Evolutionary conservation across 2,329 filamentous ascomycete genomes (phyloP).

Genomic region (Fusarium algeriense): DNA sequence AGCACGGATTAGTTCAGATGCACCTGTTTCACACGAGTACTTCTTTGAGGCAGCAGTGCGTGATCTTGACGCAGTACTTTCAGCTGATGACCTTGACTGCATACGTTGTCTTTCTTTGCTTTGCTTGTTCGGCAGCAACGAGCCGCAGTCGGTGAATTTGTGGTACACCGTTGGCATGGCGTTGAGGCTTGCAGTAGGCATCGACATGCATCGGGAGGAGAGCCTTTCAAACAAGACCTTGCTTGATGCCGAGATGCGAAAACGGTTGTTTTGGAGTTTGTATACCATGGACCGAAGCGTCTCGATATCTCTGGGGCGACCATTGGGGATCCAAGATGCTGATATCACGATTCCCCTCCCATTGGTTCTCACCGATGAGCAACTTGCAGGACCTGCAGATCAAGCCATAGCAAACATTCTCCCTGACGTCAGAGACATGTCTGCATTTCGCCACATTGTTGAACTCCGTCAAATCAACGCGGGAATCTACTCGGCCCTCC

Average conservation of each 20-base stretch:
- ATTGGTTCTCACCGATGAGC: conserved; percentile 33
- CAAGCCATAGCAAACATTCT: conserved; percentile 29
- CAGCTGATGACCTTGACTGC: conserved; percentile 38
- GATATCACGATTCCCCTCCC: conserved; percentile 40
- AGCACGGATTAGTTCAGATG: conserved; percentile 19
- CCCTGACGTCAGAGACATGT: conserved; percentile 39
- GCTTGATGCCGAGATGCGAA: conserved; percentile 40
- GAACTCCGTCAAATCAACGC: conserved; percentile 38
- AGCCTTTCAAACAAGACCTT: conserved; percentile 23
- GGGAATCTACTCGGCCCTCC: conserved; percentile 38
- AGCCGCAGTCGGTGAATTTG: conserved; percentile 40
- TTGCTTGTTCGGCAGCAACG: conserved; percentile 42
- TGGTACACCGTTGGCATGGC: conserved; percentile 44
- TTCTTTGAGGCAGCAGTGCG: conserved; percentile 38
- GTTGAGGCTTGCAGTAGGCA: conserved; percentile 38
- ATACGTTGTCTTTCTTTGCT: conserved; percentile 38
- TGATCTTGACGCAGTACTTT: conserved; percentile 30
- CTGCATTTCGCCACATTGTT: conserved; percentile 40
- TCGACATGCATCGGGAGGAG: conserved; percentile 40
- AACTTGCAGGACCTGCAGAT: conserved; percentile 22
- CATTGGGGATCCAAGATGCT: conserved; percentile 38
- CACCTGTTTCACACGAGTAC: conserved; percentile 29
- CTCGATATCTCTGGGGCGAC: conserved; percentile 36
- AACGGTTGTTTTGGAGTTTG: conserved; percentile 39
- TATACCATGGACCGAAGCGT: conserved; percentile 44